Conservation (phyloP, 148 eudicot genomes). For the Polygonum aviculare region DNA sequence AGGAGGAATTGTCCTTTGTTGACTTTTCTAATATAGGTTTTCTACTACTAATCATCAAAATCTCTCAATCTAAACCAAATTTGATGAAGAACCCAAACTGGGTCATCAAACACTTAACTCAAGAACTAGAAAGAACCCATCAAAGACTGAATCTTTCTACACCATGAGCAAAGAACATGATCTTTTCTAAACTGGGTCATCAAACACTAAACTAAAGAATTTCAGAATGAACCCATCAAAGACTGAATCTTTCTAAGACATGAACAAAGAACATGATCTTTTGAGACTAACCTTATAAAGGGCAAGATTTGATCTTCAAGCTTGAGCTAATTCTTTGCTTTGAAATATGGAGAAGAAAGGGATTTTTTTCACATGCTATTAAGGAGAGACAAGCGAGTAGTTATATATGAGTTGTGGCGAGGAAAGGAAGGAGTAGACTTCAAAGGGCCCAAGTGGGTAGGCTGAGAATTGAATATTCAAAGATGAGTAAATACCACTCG, state of each 20-base stretch:
- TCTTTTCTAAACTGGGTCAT: not conserved
- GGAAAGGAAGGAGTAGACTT: not conserved
- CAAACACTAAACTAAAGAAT: not conserved
- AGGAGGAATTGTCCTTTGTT: not conserved
- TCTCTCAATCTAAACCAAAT: not conserved
- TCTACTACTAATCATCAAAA: not conserved
- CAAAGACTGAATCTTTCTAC: not conserved
- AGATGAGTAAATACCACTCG: not conserved
- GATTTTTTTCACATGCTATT: not conserved
- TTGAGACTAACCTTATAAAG: not conserved
- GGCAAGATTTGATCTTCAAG: not conserved
- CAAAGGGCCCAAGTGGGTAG: not conserved
- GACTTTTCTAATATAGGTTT: not conserved
- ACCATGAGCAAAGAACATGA: not conserved
- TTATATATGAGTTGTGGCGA: not conserved
- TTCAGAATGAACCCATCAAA: not conserved
- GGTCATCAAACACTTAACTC: not conserved
- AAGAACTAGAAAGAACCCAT: not conserved
- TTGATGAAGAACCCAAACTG: not conserved
- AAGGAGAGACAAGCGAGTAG: not conserved
- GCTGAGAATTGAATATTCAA: slow-evolving; percentile 9
- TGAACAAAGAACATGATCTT: not conserved
- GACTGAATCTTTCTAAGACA: not conserved
- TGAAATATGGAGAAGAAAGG: not conserved
- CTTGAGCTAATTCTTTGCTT: not conserved